Conservation (phyloP, 306 rosid genomes). For the Begonia fuchsioides region DNA sequence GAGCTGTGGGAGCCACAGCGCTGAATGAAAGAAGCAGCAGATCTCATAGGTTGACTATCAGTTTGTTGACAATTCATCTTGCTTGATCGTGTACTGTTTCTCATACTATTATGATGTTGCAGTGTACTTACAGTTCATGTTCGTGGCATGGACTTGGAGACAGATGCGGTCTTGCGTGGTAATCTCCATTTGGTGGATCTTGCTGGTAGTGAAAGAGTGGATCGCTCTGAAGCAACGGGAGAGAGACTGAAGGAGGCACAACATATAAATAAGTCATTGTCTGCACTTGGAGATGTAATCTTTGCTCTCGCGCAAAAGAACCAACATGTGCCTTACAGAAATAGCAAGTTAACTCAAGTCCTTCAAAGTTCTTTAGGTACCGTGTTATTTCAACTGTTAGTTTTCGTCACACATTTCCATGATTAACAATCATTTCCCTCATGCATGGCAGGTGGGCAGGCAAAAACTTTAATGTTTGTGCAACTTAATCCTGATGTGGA, state of each 20-base stretch:
- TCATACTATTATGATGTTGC: slow-evolving; percentile 12
- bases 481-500: slow-evolving; percentile 90
- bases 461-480: slow-evolving; percentile 97
- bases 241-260: slow-evolving; percentile 99
- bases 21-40: slow-evolving; percentile 94
- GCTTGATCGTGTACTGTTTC: slow-evolving; percentile 5
- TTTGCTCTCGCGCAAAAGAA: slow-evolving; percentile 89
- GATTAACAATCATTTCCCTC: slow-evolving; percentile 4
- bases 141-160: slow-evolving; percentile 81
- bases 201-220: slow-evolving; percentile 97
- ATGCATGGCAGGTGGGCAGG: slow-evolving; percentile 71
- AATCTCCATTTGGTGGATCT: slow-evolving; percentile 91
- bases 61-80: slow-evolving; percentile 5
- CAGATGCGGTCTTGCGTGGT: slow-evolving; percentile 64
- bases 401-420: slow-evolving; percentile 3
- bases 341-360: slow-evolving; percentile 96
- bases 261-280: slow-evolving; percentile 87
- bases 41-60: slow-evolving; percentile 71
- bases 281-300: slow-evolving; percentile 97
- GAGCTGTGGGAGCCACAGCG: slow-evolving; percentile 94
- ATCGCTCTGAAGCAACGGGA: slow-evolving; percentile 94
- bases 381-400: slow-evolving; percentile 5
- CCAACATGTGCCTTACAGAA: slow-evolving; percentile 85
- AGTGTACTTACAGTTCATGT: slow-evolving; percentile 95
- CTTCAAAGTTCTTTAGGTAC: slow-evolving; percentile 96